Evolutionary conservation across 129 eudicot species (phyloP).

Genomic region (Dittrichia graveolens): DNA sequence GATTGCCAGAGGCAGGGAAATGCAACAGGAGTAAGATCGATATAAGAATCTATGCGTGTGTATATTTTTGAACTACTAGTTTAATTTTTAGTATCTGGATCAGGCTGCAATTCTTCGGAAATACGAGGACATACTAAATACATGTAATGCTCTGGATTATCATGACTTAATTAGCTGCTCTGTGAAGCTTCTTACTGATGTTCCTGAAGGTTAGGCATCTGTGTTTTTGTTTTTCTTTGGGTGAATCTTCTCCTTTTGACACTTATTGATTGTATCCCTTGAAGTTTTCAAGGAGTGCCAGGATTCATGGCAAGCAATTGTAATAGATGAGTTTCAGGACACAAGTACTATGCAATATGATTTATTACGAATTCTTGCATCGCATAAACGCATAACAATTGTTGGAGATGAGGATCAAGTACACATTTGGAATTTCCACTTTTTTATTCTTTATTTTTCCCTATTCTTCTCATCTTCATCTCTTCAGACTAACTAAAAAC

Average conservation of each 20-base stretch:
- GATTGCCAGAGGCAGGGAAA: slow-evolving; percentile 61
- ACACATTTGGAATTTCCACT: slow-evolving; percentile 13
- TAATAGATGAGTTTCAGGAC: slow-evolving; percentile 95
- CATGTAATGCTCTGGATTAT: slow-evolving; percentile 94
- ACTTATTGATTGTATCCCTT: slow-evolving; percentile 19
- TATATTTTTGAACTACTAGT: slow-evolving; percentile 20
- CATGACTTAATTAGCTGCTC: slow-evolving; percentile 91
- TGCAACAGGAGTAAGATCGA: slow-evolving; percentile 64
- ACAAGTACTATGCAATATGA: slow-evolving; percentile 94
- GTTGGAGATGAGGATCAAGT: slow-evolving; percentile 99
- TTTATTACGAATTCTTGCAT: slow-evolving; percentile 69
- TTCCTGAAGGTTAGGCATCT: slow-evolving; percentile 70
- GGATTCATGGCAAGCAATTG: slow-evolving; percentile 86
- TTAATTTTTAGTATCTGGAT: slow-evolving; percentile 28
- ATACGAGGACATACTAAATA: slow-evolving; percentile 62
- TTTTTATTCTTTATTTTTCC: background rate
- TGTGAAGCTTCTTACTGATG: slow-evolving; percentile 71
- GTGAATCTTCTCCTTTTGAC: slow-evolving; percentile 23
- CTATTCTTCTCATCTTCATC: background rate
- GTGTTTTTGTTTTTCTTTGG: background rate
- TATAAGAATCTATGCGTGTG: background rate
- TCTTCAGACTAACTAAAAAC: background rate
- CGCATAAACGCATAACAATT: slow-evolving; percentile 78
- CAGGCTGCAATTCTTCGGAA: slow-evolving; percentile 82
- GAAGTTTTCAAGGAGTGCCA: slow-evolving; percentile 73